A percentile compares a stretch with the other conserved stretches of the same genome.
These are phyloP conservation scores for Ganoderma lucidum DNA, from an alignment of 1,284 basidiomycete genomes.

Conservation along the genomic window DNA sequence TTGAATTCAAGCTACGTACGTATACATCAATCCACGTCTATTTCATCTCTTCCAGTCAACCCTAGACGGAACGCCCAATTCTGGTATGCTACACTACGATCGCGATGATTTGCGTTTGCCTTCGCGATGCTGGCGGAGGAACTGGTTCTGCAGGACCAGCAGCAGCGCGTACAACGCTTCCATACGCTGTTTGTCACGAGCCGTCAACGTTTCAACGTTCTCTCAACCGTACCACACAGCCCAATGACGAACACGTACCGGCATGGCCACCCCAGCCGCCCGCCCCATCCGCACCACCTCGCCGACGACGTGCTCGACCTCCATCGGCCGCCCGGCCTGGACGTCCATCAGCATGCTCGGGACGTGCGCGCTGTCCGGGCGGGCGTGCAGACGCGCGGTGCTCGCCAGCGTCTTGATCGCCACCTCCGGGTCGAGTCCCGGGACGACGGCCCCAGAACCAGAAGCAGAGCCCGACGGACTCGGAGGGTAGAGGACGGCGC, in stretches of 20 bases:
- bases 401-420: constrained; percentile 49
- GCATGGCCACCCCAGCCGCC: constrained; percentile 54
- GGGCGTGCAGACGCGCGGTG: constrained; percentile 48
- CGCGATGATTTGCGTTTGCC: not conserved
- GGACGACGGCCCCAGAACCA: not conserved
- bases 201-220: not conserved
- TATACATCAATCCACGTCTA: too few relatives aligned
- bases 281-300: constrained; percentile 65
- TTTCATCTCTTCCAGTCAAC: too few relatives aligned
- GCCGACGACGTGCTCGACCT: constrained; percentile 72
- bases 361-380: constrained; percentile 54
- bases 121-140: constrained; percentile 38
- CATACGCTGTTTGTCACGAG: constrained; percentile 47
- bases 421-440: constrained; percentile 50
- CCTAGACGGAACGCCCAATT: not conserved
- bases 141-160: constrained; percentile 60
- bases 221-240: not conserved
- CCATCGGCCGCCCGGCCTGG: constrained; percentile 61
- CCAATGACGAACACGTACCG: constrained; percentile 49
- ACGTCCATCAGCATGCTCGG: constrained; percentile 72
- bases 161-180: constrained; percentile 59
- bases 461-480: constrained; percentile 46
- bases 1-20: too few relatives aligned
- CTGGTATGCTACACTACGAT: not conserved
- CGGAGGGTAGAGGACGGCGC: constrained; percentile 56